Evolutionary conservation across 768 basidiomycete genomes (phyloP).

Genomic region (Pulveroboletus sp.): DNA sequence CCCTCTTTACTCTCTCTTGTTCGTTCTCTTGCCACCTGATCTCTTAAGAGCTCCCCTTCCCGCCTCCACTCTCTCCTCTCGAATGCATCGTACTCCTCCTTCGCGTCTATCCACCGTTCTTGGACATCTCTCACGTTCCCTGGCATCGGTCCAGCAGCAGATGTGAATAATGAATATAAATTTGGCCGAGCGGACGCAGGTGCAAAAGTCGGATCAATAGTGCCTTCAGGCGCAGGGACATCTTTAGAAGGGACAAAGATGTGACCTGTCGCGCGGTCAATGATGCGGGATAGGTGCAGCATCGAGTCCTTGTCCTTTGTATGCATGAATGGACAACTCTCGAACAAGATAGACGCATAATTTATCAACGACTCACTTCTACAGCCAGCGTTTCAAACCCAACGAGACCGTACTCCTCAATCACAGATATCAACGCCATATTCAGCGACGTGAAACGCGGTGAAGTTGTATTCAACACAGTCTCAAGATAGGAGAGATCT

Average conservation of each 20-base stretch:
- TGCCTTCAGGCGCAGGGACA: conserved; percentile 30
- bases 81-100: conserved; percentile 75
- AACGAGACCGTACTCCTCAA: conserved; percentile 90
- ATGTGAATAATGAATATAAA: conserved; percentile 60
- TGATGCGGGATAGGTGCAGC: conserved; percentile 75
- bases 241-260: conserved; percentile 66
- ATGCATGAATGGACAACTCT: background rate
- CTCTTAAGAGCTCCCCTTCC: conserved; percentile 52
- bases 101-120: conserved; percentile 89
- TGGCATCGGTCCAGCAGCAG: conserved; percentile 51
- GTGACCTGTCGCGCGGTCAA: conserved; percentile 92
- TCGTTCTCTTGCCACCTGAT: conserved; percentile 16
- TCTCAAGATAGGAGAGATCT: conserved; percentile 85
- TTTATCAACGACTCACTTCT: conserved; percentile 50
- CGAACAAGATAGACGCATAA: background rate
- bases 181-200: conserved; percentile 53
- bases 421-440: conserved; percentile 84
- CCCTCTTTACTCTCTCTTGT: background rate
- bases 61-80: conserved; percentile 74
- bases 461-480: conserved; percentile 58
- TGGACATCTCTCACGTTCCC: conserved; percentile 73
- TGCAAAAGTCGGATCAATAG: conserved; percentile 28
- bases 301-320: conserved; percentile 89
- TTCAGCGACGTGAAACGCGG: conserved; percentile 77
- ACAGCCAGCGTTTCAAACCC: conserved; percentile 97